Conservation (phyloP, 2,329 filamentous ascomycete species). For the Colletotrichum musicola region DNA sequence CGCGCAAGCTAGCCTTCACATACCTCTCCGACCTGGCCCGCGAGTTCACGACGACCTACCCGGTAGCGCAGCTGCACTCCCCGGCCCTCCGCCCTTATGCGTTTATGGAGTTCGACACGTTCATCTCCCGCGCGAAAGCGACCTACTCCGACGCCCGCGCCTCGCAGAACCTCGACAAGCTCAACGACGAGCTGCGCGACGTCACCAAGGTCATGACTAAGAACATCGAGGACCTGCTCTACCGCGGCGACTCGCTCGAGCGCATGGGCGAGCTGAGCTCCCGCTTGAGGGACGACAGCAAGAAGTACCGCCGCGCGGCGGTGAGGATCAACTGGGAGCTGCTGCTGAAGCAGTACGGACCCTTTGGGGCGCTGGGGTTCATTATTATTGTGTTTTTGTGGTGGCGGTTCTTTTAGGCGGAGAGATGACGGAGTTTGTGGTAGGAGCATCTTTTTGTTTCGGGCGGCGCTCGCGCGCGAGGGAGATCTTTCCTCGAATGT, state of each 20-base stretch:
- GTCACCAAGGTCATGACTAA: constrained; percentile 99
- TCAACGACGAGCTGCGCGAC: constrained; percentile 97
- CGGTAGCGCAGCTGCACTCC: constrained; percentile 77
- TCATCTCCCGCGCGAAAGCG: constrained; percentile 92
- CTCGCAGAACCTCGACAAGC: constrained; percentile 90
- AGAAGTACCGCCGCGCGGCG: constrained; percentile 92
- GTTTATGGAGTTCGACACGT: constrained; percentile 98
- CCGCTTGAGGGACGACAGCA: constrained; percentile 89
- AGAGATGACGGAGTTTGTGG: not conserved
- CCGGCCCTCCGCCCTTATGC: constrained; percentile 89
- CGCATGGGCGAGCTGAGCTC: constrained; percentile 96
- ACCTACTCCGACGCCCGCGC: constrained; percentile 95
- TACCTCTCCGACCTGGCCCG: constrained; percentile 93
- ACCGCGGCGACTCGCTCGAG: constrained; percentile 93
- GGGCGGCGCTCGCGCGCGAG: no score
- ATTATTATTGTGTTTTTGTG: constrained; percentile 89
- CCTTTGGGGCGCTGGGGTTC: constrained; percentile 83
- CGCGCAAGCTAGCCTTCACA: constrained; percentile 97
- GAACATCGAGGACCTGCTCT: constrained; percentile 98
- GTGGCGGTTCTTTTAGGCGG: constrained; percentile 89
- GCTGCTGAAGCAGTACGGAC: constrained; percentile 95
- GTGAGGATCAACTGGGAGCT: constrained; percentile 99
- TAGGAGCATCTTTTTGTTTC: no score
- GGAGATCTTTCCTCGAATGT: not conserved
- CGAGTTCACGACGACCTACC: constrained; percentile 92